phyloP scores from a whole-genome alignment of 2,329 filamentous ascomycete species.

The Penicillium sp. region DNA sequence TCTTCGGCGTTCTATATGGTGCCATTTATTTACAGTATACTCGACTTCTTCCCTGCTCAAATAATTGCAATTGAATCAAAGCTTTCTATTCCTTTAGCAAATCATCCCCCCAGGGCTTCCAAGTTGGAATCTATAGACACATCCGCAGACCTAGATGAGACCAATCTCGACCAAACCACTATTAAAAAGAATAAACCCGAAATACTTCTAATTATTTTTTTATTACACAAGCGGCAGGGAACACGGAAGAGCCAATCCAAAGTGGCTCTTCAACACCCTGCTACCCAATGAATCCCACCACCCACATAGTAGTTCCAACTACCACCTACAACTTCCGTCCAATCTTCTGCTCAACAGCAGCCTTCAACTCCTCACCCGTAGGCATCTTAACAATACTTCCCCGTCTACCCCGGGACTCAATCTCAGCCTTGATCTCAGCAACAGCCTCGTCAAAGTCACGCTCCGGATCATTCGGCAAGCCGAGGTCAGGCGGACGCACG shows the following conservation, averaged over 20 bases:
- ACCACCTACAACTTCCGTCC: slow-evolving; percentile 51
- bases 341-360: slow-evolving; percentile 50
- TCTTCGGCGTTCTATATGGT: not conserved
- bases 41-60: not conserved
- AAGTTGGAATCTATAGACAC: not conserved
- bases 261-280: not conserved
- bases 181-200: not conserved
- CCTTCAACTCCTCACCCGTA: slow-evolving; percentile 51
- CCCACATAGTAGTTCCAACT: too few species aligned
- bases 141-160: not conserved
- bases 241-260: not conserved
- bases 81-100: not conserved
- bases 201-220: not conserved
- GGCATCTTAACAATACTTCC: slow-evolving; percentile 47
- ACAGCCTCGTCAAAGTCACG: slow-evolving; percentile 75
- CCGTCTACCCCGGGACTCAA: slow-evolving; percentile 58
- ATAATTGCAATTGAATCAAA: not conserved
- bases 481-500: slow-evolving; percentile 65
- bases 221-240: not conserved
- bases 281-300: not conserved
- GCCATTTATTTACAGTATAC: not conserved
- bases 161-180: not conserved
- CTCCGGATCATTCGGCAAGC: slow-evolving; percentile 73
- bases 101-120: not conserved
- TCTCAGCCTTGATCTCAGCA: slow-evolving; percentile 69